phyloP scores from a whole-genome alignment of 2,329 filamentous ascomycete species.

The Ceratocystis destructans region DNA sequence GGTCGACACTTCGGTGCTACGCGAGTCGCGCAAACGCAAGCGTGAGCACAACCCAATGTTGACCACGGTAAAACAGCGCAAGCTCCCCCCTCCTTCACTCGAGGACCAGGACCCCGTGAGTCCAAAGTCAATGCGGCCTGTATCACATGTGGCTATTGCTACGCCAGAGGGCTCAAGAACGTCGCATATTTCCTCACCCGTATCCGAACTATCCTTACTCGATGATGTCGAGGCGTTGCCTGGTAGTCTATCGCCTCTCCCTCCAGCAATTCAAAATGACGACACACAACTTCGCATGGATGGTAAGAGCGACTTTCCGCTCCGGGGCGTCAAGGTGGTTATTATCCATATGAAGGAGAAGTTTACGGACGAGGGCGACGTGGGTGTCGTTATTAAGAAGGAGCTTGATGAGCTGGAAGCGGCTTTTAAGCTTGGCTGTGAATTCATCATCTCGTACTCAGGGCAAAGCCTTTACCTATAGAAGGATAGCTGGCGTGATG shows the following conservation, averaged over 20 bases:
- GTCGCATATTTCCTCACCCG: conserved; percentile 12
- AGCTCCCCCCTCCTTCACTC: conserved; percentile 14
- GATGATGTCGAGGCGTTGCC: conserved; percentile 19
- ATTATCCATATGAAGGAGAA: conserved; percentile 92
- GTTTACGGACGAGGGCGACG: conserved; percentile 54
- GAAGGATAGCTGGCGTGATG: neutral
- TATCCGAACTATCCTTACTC: neutral
- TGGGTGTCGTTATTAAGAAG: conserved; percentile 50
- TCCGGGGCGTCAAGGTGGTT: conserved; percentile 64
- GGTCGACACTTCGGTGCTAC: conserved; percentile 21
- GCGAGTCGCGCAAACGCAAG: conserved; percentile 49
- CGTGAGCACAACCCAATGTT: conserved; percentile 27
- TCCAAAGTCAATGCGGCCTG: conserved; percentile 34
- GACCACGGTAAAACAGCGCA: conserved; percentile 21
- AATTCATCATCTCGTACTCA: conserved; percentile 57
- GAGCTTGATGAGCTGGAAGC: conserved; percentile 56
- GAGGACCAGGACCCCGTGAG: conserved; percentile 36
- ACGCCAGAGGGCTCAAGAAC: conserved; percentile 18
- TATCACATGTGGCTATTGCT: conserved; percentile 15
- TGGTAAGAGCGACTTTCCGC: conserved; percentile 30
- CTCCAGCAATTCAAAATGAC: conserved; percentile 34
- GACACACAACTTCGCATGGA: conserved; percentile 18
- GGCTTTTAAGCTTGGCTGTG: conserved; percentile 56
- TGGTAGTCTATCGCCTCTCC: conserved; percentile 33
- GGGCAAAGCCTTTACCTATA: conserved; percentile 47